Percentiles rank a stretch among this genome's conserved stretches.
phyloP scores from a whole-genome alignment of 805 yeast genomes.

The Candida golubevii region DNA sequence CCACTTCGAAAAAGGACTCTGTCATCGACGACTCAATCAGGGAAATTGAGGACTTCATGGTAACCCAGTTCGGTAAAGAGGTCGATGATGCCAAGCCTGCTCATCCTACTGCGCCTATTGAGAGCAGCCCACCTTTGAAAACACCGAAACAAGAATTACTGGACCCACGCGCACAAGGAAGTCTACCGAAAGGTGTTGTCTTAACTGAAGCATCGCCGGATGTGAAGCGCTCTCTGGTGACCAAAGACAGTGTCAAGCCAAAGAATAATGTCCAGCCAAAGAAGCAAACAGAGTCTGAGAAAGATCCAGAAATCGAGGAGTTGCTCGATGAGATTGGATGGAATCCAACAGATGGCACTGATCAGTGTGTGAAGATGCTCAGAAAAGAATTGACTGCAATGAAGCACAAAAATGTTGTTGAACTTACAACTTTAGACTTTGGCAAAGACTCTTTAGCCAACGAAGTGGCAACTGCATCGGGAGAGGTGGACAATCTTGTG shows the following conservation, averaged over 20 bases:
- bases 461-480: conserved; percentile 31
- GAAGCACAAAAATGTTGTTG: conserved; percentile 59
- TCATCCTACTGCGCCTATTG: not conserved
- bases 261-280: not conserved
- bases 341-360: conserved; percentile 64
- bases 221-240: not conserved
- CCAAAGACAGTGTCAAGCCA: not conserved
- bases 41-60: conserved; percentile 39
- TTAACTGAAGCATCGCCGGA: not conserved
- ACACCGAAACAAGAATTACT: conserved; percentile 1
- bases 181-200: not conserved
- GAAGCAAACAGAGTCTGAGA: conserved; percentile 19
- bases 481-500: conserved; percentile 33
- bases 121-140: conserved; percentile 3
- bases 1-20: conserved; percentile 5
- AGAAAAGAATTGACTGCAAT: conserved; percentile 55
- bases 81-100: not conserved
- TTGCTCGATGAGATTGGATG: conserved; percentile 75
- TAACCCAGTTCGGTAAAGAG: conserved; percentile 24
- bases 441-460: conserved; percentile 28
- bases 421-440: conserved; percentile 33
- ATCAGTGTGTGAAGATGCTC: conserved; percentile 53
- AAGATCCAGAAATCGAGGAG: conserved; percentile 52
- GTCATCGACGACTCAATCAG: conserved; percentile 33
- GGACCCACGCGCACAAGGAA: not conserved